Percentiles rank a stretch among this genome's conserved stretches.
phyloP scores from a whole-genome alignment of 352 stramenopile species.

The Phytopythium sindhum region DNA sequence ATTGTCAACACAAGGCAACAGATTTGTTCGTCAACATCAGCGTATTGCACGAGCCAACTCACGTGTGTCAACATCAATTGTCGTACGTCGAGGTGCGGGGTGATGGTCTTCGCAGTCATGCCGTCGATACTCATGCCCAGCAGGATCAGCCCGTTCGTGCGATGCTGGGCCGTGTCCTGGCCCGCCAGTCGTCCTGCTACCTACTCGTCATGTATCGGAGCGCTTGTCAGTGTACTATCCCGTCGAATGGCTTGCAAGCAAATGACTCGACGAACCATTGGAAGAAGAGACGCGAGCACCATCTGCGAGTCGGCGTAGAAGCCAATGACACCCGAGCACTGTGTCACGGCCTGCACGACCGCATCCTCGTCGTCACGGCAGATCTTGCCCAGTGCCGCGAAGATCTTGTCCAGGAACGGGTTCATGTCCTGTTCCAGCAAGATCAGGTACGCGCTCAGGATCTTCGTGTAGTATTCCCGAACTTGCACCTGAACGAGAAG shows the following conservation, averaged over 20 bases:
- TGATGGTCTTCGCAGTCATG: conserved; percentile 62
- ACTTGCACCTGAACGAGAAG: conserved; percentile 43
- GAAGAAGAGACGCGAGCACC: conserved; percentile 68
- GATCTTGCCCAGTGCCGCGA: conserved; percentile 63
- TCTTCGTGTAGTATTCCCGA: conserved; percentile 64
- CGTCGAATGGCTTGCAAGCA: neutral
- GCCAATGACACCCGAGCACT: conserved; percentile 60
- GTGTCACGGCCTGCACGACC: conserved; percentile 59
- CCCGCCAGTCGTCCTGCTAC: conserved; percentile 55
- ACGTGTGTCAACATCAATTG: neutral
- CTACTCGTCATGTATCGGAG: conserved; percentile 7
- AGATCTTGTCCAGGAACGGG: conserved; percentile 68
- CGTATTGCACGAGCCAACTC: conserved; percentile 3
- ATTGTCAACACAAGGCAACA: neutral
- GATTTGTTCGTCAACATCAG: too few relatives aligned
- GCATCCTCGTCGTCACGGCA: conserved; percentile 71
- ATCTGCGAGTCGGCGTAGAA: conserved; percentile 71
- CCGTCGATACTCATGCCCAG: conserved; percentile 80
- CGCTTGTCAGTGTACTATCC: neutral
- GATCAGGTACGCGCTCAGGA: conserved; percentile 65
- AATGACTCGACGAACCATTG: conserved; percentile 34
- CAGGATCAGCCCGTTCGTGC: conserved; percentile 74
- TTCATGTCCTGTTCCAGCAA: conserved; percentile 69
- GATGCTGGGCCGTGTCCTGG: conserved; percentile 75
- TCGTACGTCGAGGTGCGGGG: conserved; percentile 50